These are phyloP conservation scores for Uronychia setigera DNA, from an alignment of 73 alveolate species.

Conservation along the genomic window DNA sequence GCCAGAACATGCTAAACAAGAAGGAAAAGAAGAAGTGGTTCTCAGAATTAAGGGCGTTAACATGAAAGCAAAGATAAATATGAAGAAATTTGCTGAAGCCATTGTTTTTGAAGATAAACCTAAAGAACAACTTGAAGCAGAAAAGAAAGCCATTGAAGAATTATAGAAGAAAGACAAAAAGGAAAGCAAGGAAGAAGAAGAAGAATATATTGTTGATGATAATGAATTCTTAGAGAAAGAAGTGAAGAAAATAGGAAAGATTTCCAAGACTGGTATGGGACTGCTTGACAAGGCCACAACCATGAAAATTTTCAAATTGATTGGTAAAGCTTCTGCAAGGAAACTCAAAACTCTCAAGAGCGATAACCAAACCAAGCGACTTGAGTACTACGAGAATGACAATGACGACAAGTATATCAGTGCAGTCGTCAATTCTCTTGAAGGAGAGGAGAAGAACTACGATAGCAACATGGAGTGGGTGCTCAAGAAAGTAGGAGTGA, in stretches of 20 bases:
- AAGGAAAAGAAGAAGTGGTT: constrained; percentile 10
- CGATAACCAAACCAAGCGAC: constrained; percentile 17
- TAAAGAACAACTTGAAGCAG: constrained; percentile 16
- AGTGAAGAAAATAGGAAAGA: constrained; percentile 17
- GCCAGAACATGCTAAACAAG: constrained; percentile 28
- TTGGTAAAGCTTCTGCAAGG: constrained; percentile 38
- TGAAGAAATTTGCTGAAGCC: constrained; percentile 60
- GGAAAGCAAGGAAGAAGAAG: constrained; percentile 35
- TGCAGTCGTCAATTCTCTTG: constrained; percentile 30
- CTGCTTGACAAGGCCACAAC: not conserved
- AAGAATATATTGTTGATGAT: constrained; percentile 25
- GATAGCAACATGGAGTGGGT: constrained; percentile 34
- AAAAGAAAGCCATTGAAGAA: not conserved
- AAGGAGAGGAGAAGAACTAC: constrained; percentile 54
- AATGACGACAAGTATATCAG: constrained; percentile 46
- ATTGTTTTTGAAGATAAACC: constrained; percentile 20
- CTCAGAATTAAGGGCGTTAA: constrained; percentile 47
- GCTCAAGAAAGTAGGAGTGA: constrained; percentile 30
- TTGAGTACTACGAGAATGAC: constrained; percentile 40
- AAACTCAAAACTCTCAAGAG: constrained; percentile 17
- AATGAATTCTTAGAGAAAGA: constrained; percentile 28
- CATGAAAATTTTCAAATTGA: constrained; percentile 9
- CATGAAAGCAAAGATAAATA: constrained; percentile 38
- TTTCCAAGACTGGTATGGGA: constrained; percentile 9
- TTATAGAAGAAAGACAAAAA: not conserved